Percentiles rank a stretch among this genome's conserved stretches.
phyloP scores from a whole-genome alignment of 2,329 filamentous ascomycete genomes.

The Penicillium hordei region DNA sequence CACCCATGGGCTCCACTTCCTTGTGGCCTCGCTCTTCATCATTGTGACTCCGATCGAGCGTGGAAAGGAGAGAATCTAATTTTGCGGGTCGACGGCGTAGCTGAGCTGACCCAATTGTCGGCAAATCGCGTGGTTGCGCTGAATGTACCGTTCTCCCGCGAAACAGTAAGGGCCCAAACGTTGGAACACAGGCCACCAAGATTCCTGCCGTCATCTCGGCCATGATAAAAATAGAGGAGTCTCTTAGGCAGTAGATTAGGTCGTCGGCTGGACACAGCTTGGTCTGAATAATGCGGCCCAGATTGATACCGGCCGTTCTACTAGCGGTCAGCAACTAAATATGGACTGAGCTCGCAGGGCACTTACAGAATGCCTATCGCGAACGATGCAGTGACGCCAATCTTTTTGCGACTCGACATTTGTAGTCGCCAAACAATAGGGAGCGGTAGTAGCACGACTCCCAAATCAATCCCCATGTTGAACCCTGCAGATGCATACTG shows the following conservation, averaged over 20 bases:
- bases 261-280: slow-evolving; percentile 7
- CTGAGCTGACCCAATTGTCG: slow-evolving; percentile 8
- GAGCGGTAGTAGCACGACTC: slow-evolving; percentile 8
- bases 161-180: slow-evolving; percentile 13
- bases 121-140: slow-evolving; percentile 2
- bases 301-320: slow-evolving; percentile 14
- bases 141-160: slow-evolving; percentile 9
- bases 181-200: slow-evolving; percentile 15
- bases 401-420: slow-evolving; percentile 17
- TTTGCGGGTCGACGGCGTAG: slow-evolving; percentile 2
- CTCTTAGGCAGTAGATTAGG: slow-evolving; percentile 10
- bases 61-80: slow-evolving; percentile 2
- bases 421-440: slow-evolving; percentile 14
- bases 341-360: background rate
- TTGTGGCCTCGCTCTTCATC: slow-evolving; percentile 1
- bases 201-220: slow-evolving; percentile 17
- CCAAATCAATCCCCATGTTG: slow-evolving; percentile 14
- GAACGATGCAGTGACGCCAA: slow-evolving; percentile 11
- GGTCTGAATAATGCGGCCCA: slow-evolving; percentile 15
- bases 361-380: slow-evolving; percentile 13
- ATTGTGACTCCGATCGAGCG: background rate
- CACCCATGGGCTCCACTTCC: background rate
- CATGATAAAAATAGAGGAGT: slow-evolving; percentile 14
- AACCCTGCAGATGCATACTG: slow-evolving; percentile 16
- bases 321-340: background rate